Evolutionary conservation across 352 stramenopile genomes (phyloP), one percentile per base, ranked within the genome.

Genomic region (Phytophthora hybrid): DNA sequence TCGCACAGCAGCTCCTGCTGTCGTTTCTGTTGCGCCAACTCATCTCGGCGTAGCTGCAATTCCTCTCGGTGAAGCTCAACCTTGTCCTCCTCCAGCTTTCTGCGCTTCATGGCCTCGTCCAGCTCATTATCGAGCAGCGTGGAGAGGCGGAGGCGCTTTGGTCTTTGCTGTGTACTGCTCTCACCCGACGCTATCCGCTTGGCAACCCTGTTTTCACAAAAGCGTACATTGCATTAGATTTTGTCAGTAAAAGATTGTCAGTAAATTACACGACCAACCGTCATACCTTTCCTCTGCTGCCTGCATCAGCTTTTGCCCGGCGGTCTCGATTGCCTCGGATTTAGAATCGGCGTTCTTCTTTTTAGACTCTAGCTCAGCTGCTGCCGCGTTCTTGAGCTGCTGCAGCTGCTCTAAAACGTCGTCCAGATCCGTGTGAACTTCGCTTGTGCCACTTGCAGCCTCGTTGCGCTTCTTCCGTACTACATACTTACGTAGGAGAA

Each of bases 211-310:
- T 56, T 18, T 26, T 31, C 19, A 14, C 14, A 31, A 56, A 32
- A 31, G 10, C 49, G 16, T 44, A 18, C 37, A 44, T 44, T 44
- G 37, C 37, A 44, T 31, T 31, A 31, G 26, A 31, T 31, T 31
- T 31, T 31, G 26, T 31, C 3, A 31, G 26, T 31, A 31, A 31
- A 31, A 31, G 26, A 31, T 3, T 31, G 26, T 31, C 26, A 31
- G 26, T 31, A 31, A 31, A 31, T 31, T 5, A 29, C 3, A 31
- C 0, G 3, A 5, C 26, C 26, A 31, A 31, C 26, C 26, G 26
- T 31, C 26, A 31, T 56, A 56, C 49, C 49, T 56, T 56, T 34
- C 31, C 14, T 56, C 49, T 18, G 49, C 49, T 56, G 49, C 49
- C 21, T 56, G 49, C 49, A 56, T 56, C 6, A 56, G 49, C 6